A percentile compares a stretch with the other conserved stretches of the same genome.
These are phyloP conservation scores for Globomyces pollinis-pini DNA, from an alignment of 192 early-diverging fungal species.

Conservation along the genomic window DNA sequence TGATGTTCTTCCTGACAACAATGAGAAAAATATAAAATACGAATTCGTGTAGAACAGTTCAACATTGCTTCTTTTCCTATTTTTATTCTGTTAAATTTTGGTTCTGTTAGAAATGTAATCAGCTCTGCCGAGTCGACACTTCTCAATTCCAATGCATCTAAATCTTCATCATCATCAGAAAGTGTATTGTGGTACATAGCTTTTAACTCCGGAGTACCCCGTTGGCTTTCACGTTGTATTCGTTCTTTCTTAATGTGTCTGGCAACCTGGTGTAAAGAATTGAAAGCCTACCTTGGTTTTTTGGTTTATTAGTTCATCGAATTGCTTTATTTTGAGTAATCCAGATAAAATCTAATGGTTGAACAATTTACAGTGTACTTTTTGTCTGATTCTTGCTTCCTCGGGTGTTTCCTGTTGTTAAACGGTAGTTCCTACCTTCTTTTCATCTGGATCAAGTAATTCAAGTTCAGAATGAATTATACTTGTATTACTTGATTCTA, in stretches of 20 bases:
- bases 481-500: no score
- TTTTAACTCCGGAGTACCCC: slow-evolving; percentile 12
- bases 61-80: slow-evolving; percentile 13
- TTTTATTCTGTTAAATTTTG: slow-evolving; percentile 18
- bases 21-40: no score
- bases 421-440: no score
- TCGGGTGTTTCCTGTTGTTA: no score
- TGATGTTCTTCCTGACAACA: not conserved
- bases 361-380: no score
- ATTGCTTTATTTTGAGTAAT: slow-evolving; percentile 27
- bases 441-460: no score
- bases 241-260: slow-evolving; percentile 15
- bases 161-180: slow-evolving; percentile 16
- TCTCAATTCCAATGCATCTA: slow-evolving; percentile 21
- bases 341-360: no score
- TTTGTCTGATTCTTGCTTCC: no score
- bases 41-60: no score
- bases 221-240: slow-evolving; percentile 15
- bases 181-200: slow-evolving; percentile 11
- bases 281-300: slow-evolving; percentile 24
- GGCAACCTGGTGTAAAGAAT: slow-evolving; percentile 10
- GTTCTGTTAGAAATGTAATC: slow-evolving; percentile 42
- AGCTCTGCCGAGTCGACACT: slow-evolving; percentile 35
- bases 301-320: slow-evolving; percentile 27
- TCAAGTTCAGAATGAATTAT: no score